Conservation (phyloP, 768 basidiomycete genomes). For the Pleurotus pulmonarius region DNA sequence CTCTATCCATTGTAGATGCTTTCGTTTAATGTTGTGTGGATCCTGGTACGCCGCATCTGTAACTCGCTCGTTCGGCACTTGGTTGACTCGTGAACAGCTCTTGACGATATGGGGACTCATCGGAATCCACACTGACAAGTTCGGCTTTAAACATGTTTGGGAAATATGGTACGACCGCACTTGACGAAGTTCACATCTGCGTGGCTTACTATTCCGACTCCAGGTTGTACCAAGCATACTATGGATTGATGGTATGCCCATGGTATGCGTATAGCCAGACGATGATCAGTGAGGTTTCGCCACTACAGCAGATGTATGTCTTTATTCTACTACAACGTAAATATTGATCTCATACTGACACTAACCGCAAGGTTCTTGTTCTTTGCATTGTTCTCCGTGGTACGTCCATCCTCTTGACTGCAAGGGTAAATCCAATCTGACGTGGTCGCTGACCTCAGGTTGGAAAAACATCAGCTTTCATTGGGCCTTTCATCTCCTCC, state of each 20-base stretch:
- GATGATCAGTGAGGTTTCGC: slow-evolving; percentile 79
- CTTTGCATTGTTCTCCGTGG: slow-evolving; percentile 72
- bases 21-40: slow-evolving; percentile 68
- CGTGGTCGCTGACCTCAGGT: slow-evolving; percentile 30
- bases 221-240: slow-evolving; percentile 69
- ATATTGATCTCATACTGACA: not conserved
- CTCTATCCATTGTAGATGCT: slow-evolving; percentile 49
- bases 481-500: slow-evolving; percentile 71
- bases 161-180: slow-evolving; percentile 55
- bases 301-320: slow-evolving; percentile 62
- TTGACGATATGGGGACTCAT: slow-evolving; percentile 73
- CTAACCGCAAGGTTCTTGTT: slow-evolving; percentile 52
- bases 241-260: slow-evolving; percentile 71
- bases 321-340: not conserved
- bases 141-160: slow-evolving; percentile 84
- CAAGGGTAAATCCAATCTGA: too few species aligned
- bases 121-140: slow-evolving; percentile 68
- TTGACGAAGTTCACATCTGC: not conserved
- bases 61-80: not conserved
- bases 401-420: slow-evolving; percentile 20
- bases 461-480: slow-evolving; percentile 75
- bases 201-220: not conserved
- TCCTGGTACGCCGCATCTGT: slow-evolving; percentile 37
- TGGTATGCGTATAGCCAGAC: slow-evolving; percentile 84
- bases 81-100: slow-evolving; percentile 33